Conservation (phyloP, 371 early-diverging fungal species). For the Mortierella sp. region DNA sequence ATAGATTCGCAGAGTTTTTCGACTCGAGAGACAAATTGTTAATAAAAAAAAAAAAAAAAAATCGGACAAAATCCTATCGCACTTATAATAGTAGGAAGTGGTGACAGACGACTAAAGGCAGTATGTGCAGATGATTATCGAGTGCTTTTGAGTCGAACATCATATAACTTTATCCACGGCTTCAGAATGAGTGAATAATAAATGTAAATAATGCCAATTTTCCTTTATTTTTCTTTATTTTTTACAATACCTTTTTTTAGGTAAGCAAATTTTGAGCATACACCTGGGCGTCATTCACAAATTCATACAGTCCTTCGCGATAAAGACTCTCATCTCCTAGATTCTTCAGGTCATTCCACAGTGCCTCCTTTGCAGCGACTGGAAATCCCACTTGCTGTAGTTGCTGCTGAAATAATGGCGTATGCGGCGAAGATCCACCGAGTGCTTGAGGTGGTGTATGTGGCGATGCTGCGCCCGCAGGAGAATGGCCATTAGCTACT, state of each 20-base stretch:
- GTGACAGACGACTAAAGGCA: no score
- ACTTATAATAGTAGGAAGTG: no score
- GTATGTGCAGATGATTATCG: no score
- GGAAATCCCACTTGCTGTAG: conserved; percentile 16
- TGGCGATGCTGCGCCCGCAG: conserved; percentile 9
- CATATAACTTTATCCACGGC: no score
- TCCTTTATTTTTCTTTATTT: no score
- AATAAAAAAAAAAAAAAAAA: no score
- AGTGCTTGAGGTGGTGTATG: not conserved
- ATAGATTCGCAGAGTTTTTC: no score
- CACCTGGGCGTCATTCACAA: conserved; percentile 52
- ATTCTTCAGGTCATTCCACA: conserved; percentile 36
- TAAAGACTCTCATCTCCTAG: conserved; percentile 34
- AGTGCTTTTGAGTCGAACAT: no score
- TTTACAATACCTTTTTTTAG: conserved; percentile 1
- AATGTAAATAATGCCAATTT: no score
- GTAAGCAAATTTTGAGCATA: conserved; percentile 32
- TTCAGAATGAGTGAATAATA: no score
- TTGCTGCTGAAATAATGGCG: not conserved
- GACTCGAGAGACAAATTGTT: no score
- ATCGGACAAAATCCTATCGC: no score
- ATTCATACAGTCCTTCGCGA: conserved; percentile 45
- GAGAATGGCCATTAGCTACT: not conserved
- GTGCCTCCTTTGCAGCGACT: conserved; percentile 30
- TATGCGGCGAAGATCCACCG: not conserved